phyloP scores from a whole-genome alignment of 2,329 filamentous ascomycete genomes.

The Aureobasidium lini region DNA sequence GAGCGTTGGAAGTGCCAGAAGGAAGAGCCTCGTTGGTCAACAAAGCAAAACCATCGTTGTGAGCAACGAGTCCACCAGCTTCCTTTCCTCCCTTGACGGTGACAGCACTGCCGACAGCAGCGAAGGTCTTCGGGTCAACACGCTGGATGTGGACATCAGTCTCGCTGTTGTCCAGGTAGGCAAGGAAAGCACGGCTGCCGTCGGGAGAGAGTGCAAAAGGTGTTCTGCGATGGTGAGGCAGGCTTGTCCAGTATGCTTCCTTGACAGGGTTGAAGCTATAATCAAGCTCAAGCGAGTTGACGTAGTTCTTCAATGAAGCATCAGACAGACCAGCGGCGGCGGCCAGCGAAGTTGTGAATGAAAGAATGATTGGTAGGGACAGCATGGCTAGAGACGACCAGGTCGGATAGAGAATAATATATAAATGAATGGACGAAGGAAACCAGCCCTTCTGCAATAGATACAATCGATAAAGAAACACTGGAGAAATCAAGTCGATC shows the following conservation, averaged over 20 bases:
- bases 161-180: slow-evolving; percentile 51
- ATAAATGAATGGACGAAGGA: slow-evolving; percentile 5
- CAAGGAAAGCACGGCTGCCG: slow-evolving; percentile 51
- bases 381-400: background rate
- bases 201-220: slow-evolving; percentile 56
- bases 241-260: slow-evolving; percentile 54
- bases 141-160: slow-evolving; percentile 52
- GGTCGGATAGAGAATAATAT: background rate
- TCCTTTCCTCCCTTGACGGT: slow-evolving; percentile 50
- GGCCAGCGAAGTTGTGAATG: slow-evolving; percentile 26
- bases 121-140: slow-evolving; percentile 48
- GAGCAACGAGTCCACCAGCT: slow-evolving; percentile 54
- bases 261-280: slow-evolving; percentile 51
- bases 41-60: slow-evolving; percentile 57
- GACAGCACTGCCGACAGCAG: slow-evolving; percentile 44
- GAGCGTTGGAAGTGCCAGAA: slow-evolving; percentile 43
- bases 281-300: slow-evolving; percentile 41
- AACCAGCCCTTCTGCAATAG: background rate
- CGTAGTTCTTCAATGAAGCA: slow-evolving; percentile 35
- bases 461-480: background rate
- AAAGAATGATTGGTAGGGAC: slow-evolving; percentile 17
- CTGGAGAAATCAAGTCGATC: background rate
- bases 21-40: slow-evolving; percentile 51
- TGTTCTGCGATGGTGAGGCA: slow-evolving; percentile 54
- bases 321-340: slow-evolving; percentile 32